Percentiles rank a stretch among this genome's conserved stretches.
These are phyloP conservation scores for Hypoxylon rubiginosum DNA, from an alignment of 2,329 filamentous ascomycete genomes.

Conservation along the genomic window DNA sequence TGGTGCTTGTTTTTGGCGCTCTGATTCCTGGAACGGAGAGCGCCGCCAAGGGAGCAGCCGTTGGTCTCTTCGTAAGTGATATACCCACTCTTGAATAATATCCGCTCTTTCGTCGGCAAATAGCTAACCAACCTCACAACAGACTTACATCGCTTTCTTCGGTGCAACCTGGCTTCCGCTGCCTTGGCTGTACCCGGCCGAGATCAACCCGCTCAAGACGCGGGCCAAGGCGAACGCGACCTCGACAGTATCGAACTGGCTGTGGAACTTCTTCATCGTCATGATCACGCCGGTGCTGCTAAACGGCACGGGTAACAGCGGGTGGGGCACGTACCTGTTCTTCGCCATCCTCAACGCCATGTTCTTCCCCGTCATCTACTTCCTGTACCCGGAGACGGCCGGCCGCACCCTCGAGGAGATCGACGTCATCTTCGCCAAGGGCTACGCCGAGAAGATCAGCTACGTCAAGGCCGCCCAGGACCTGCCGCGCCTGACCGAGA, in stretches of 20 bases:
- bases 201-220: conserved; percentile 65
- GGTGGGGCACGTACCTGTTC: conserved; percentile 64
- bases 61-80: conserved; percentile 68
- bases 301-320: conserved; percentile 60
- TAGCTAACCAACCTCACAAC: background rate
- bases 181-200: conserved; percentile 70
- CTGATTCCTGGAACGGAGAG: conserved; percentile 74
- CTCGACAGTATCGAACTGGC: conserved; percentile 67
- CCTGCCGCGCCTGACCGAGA: conserved; percentile 64
- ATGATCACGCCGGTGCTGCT: conserved; percentile 76
- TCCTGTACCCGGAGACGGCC: conserved; percentile 66
- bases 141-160: conserved; percentile 76
- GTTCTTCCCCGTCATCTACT: conserved; percentile 63
- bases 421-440: conserved; percentile 71
- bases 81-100: background rate
- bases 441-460: conserved; percentile 69
- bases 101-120: background rate
- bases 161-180: conserved; percentile 75
- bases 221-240: conserved; percentile 64
- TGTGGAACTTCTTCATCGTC: conserved; percentile 65
- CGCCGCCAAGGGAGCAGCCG: conserved; percentile 75
- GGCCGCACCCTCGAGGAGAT: conserved; percentile 68
- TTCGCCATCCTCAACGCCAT: conserved; percentile 62
- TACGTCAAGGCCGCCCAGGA: conserved; percentile 71
- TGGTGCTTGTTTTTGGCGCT: conserved; percentile 71